Evolutionary conservation across 1,284 basidiomycete genomes (phyloP), one percentile per base, ranked within the genome.

Genomic region (Marasmius fiardii): DNA sequence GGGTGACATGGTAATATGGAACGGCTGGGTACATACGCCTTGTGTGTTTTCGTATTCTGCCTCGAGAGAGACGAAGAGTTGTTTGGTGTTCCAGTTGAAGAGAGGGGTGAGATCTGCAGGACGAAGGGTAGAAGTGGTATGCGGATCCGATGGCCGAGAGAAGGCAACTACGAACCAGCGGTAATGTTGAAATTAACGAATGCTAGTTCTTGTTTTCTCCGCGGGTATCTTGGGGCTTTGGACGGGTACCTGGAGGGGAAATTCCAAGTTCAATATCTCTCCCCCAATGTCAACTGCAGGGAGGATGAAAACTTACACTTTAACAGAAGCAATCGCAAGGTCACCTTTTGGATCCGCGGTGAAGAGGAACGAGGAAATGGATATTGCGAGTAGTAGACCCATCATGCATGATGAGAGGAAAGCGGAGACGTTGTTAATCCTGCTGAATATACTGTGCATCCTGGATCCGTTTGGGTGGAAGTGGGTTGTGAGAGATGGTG

Each of bases 81-180:
- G 93, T 70, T 96, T 96, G 11, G 93, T 96, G 69, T 96, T 96
- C 92, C 93, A 96, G 68, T 93, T 79, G 73, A 95, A 96, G 18
- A 96, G 75, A 3, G 91, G 82, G 11, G 79, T 75, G 12, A 95
- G 74, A 71, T 96, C 93, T 90, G 64, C 34, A 31, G 43, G 6
- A 45, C 34, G 37, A 31, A n/a, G 43, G 11, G 35, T 55, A 41
- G 48, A 43, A 18, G 6, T 3, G 49, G 47, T 20, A 43, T 50
- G n/a, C n/a, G 28, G 7, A n/a, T 24, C 20, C 11, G 10, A 24
- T 50, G 51, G 18, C 14, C 55, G 33, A 5, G 41, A 35, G 43
- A n/a, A 49, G 7, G n/a, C 6, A n/a, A n/a, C 8, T 21, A 67
- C 81, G 58, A 61, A 88, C 91, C 91, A 54, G 90, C 87, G 51